A percentile compares a stretch with the other conserved stretches of the same genome.
These are phyloP conservation scores for Fusarium chaquense DNA, from an alignment of 2,329 filamentous ascomycete species.

Conservation along the genomic window DNA sequence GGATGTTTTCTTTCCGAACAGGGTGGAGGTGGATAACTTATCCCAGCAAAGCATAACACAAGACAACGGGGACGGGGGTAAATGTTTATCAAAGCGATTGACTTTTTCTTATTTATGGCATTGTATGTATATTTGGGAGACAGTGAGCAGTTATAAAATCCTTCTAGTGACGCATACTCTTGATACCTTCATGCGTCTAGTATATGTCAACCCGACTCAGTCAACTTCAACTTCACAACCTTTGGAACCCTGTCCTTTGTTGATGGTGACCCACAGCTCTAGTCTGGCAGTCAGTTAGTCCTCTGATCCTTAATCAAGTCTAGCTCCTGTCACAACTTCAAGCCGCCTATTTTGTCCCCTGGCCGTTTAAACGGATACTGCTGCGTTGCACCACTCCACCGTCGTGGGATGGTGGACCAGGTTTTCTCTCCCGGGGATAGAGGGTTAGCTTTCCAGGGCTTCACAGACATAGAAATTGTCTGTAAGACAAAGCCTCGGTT, in stretches of 20 bases:
- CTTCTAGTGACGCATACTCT: neutral
- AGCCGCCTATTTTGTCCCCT: conserved; percentile 26
- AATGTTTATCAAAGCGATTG: neutral
- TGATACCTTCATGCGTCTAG: neutral
- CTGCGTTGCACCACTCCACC: conserved; percentile 29
- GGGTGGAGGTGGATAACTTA: conserved; percentile 9
- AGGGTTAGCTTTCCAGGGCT: neutral
- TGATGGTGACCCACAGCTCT: neutral
- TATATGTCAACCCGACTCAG: neutral
- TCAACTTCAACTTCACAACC: neutral
- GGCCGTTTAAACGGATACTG: conserved; percentile 9
- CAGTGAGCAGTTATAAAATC: no score
- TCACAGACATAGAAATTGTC: neutral
- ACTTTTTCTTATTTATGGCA: neutral
- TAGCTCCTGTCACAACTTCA: conserved; percentile 8
- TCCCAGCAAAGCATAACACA: conserved; percentile 10
- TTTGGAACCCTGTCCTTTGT: neutral
- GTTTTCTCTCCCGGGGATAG: conserved; percentile 1
- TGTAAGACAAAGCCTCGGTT: conserved; percentile 15
- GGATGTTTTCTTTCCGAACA: conserved; percentile 9
- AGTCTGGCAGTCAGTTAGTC: neutral
- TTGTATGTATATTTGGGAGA: neutral
- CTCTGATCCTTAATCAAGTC: conserved; percentile 23
- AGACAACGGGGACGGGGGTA: conserved; percentile 4
- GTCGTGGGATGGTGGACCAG: conserved; percentile 34